Conservation (phyloP, 2,329 filamentous ascomycete genomes). For the Emericellopsis cladophorae region DNA sequence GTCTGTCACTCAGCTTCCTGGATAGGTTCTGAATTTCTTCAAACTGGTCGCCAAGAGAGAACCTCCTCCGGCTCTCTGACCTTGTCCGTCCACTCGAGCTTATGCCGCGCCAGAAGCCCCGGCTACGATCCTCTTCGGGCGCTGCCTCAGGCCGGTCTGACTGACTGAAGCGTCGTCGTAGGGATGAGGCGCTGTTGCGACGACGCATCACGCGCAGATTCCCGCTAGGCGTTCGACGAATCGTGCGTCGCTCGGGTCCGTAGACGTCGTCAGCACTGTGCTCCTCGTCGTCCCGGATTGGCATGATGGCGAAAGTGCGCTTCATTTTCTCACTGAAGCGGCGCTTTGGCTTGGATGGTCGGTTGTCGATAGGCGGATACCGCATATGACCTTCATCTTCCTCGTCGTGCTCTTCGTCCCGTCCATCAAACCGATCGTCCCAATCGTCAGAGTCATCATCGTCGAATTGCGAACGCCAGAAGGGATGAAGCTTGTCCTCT, state of each 20-base stretch:
- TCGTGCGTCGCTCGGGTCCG: slow-evolving; percentile 40
- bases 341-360: slow-evolving; percentile 28
- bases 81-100: slow-evolving; percentile 12
- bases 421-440: not conserved
- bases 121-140: slow-evolving; percentile 8
- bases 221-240: slow-evolving; percentile 45
- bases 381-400: slow-evolving; percentile 23
- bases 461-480: slow-evolving; percentile 43
- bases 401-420: slow-evolving; percentile 7
- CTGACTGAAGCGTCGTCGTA: slow-evolving; percentile 13
- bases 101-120: slow-evolving; percentile 18
- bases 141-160: slow-evolving; percentile 22
- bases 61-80: slow-evolving; percentile 15
- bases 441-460: slow-evolving; percentile 11
- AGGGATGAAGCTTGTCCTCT: slow-evolving; percentile 43
- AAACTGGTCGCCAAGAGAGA: slow-evolving; percentile 32
- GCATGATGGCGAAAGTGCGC: slow-evolving; percentile 48
- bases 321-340: slow-evolving; percentile 41
- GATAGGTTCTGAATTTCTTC: slow-evolving; percentile 40
- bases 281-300: slow-evolving; percentile 27
- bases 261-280: slow-evolving; percentile 17
- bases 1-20: slow-evolving; percentile 42
- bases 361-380: slow-evolving; percentile 36
- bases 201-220: slow-evolving; percentile 46
- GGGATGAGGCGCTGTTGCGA: slow-evolving; percentile 32